phyloP scores from a whole-genome alignment of 1,284 basidiomycete species.

The Marasmius oreades region DNA sequence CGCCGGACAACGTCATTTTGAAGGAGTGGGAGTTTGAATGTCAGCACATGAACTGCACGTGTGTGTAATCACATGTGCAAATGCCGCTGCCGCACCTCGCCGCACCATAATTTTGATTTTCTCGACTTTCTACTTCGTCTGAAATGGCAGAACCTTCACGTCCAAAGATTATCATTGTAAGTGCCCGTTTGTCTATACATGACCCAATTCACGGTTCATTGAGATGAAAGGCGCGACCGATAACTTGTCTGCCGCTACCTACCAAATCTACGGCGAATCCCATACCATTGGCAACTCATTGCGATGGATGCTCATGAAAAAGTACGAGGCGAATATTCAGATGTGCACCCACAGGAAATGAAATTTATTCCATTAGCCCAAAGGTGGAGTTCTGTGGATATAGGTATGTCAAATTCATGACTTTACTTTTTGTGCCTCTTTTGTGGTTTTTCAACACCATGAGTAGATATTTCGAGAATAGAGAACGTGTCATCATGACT shows the following conservation, averaged over 20 bases:
- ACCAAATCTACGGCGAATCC: constrained; percentile 89
- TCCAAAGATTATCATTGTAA: constrained; percentile 56
- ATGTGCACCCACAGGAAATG: background rate
- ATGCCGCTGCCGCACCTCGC: no score
- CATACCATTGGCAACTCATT: constrained; percentile 95
- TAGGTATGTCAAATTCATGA: constrained; percentile 51
- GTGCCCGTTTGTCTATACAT: constrained; percentile 20
- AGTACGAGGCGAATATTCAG: constrained; percentile 52
- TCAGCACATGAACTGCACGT: no score
- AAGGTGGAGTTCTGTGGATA: constrained; percentile 99
- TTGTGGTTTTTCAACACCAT: background rate
- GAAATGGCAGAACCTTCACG: constrained; percentile 41
- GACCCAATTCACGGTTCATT: constrained; percentile 7
- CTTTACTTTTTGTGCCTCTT: background rate
- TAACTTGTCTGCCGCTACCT: constrained; percentile 89
- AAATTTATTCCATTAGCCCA: constrained; percentile 53
- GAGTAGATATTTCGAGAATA: background rate
- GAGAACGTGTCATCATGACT: background rate
- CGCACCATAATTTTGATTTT: no score
- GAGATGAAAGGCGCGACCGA: constrained; percentile 75
- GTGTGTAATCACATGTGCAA: no score
- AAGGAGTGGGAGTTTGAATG: no score
- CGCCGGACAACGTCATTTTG: background rate
- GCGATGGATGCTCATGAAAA: constrained; percentile 99
- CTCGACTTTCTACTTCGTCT: background rate